Base-by-base conservation (phyloP, 228 moss, liverwort and hornwort species). In the Sphagnum fallax region DNA sequence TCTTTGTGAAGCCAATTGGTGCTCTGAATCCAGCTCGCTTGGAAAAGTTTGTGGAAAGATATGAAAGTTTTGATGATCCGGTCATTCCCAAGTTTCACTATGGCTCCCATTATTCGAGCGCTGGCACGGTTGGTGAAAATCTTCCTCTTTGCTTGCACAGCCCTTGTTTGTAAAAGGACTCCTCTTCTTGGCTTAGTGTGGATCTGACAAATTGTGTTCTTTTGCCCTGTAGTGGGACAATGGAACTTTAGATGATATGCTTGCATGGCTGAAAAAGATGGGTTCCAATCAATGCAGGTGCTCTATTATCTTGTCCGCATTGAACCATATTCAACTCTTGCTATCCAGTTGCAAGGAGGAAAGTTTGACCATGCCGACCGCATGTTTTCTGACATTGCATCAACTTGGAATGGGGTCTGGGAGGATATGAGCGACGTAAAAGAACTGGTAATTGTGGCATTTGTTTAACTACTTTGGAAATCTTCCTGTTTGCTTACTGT, bases 341-440 rank as follows among this genome's bases (percentile, higher is more conserved):
- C 91, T 68, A 94, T 91, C 72, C 83, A 83, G 82, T 78, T 94
- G 70, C 91, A 94, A 81, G 94, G 91, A 58, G 94, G 91, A 68
- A 91, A 81, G 69, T 89, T 91, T 55, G 94, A 94, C 82, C 89
- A 94, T 86, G 91, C 94, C 50, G 94, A 94, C 74, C 91, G 91
- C 69, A 91, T 94, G 91, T 94, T 94, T 69, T 77, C 55, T 78
- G 87, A 91, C 70, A 81, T 94, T 53, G 73, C 80, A 52, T 79
- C 89, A 51, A 94, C 94, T 53, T 94, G 94, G 94, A 86, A 86
- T 74, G 89, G 91, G 11, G 76, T 91, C 16, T 77, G 89, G 75
- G 94, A 91, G 75, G 94, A 94, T 61, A 89, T 94, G 91, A 94
- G 89, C 72, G 94, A 94, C 73, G 94, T 94, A 0, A 94, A 94